Evolutionary conservation across 768 basidiomycete genomes (phyloP).

Genomic region (Lentinula boryana): DNA sequence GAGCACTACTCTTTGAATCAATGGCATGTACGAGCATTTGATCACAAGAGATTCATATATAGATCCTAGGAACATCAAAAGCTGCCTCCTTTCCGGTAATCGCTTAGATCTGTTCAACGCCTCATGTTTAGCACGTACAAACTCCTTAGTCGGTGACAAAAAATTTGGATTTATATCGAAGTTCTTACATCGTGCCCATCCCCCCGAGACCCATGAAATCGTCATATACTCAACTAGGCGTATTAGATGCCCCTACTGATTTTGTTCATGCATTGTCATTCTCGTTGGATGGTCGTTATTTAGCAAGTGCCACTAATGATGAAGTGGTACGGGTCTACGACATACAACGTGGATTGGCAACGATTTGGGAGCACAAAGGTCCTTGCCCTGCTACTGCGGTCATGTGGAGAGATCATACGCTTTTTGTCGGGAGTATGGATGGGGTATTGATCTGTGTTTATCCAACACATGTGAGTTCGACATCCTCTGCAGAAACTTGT

Average conservation of each 20-base stretch:
- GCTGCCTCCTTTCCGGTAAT: no score
- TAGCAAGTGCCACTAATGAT: background rate
- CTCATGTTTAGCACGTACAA: no score
- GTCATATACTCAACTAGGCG: background rate
- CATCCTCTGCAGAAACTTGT: no score
- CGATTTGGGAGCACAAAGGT: background rate
- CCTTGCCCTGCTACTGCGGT: background rate
- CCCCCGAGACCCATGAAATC: background rate
- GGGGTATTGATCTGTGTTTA: background rate
- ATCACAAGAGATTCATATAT: no score
- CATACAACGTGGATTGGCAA: background rate
- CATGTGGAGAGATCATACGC: background rate
- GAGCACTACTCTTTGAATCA: no score
- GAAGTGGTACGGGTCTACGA: background rate
- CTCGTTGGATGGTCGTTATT: background rate
- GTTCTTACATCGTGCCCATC: background rate
- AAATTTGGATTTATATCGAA: background rate
- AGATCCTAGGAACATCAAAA: no score
- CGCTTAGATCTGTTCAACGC: no score
- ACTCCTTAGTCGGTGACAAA: background rate
- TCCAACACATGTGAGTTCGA: background rate
- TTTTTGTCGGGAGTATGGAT: background rate
- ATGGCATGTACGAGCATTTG: no score
- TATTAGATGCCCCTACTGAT: background rate
- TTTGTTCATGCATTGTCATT: background rate